These are phyloP conservation scores for Botryosphaeria agaves DNA, from an alignment of 2,329 filamentous ascomycete genomes.

Conservation along the genomic window DNA sequence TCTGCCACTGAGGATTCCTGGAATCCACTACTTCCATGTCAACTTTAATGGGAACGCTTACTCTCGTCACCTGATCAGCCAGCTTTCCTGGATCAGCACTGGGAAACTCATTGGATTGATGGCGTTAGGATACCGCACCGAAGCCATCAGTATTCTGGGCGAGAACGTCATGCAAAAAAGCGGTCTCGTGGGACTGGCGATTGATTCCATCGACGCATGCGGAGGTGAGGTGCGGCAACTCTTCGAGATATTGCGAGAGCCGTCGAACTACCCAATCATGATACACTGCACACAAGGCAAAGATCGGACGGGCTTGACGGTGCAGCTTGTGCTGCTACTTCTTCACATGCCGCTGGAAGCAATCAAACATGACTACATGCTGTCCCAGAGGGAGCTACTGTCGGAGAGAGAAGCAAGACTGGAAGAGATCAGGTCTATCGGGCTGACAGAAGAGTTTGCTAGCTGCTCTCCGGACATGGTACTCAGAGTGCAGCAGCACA, in stretches of 20 bases:
- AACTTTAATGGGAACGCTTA: conserved; percentile 59
- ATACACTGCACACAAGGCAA: conserved; percentile 85
- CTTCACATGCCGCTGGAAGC: conserved; percentile 38
- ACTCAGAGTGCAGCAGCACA: too few species aligned
- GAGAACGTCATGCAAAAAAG: conserved; percentile 53
- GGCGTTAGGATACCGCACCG: conserved; percentile 43
- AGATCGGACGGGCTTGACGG: conserved; percentile 60
- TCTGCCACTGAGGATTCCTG: conserved; percentile 43
- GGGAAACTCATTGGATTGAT: conserved; percentile 46
- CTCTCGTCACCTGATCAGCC: conserved; percentile 47
- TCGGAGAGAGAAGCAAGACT: conserved; percentile 46
- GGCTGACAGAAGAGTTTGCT: too few species aligned
- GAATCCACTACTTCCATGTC: conserved; percentile 45
- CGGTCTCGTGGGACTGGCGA: conserved; percentile 53
- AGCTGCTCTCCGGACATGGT: too few species aligned
- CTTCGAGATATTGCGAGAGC: conserved; percentile 31
- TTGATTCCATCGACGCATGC: conserved; percentile 52
- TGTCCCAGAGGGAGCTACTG: conserved; percentile 43
- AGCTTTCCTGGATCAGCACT: conserved; percentile 49
- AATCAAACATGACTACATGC: conserved; percentile 54
- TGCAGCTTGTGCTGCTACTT: conserved; percentile 50
- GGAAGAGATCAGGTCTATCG: conserved; percentile 51
- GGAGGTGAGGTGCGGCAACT: conserved; percentile 40
- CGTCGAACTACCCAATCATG: conserved; percentile 42
- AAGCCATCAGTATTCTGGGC: conserved; percentile 53